Conservation (phyloP, 2,329 filamentous ascomycete species). For the Alternaria conjuncta region DNA sequence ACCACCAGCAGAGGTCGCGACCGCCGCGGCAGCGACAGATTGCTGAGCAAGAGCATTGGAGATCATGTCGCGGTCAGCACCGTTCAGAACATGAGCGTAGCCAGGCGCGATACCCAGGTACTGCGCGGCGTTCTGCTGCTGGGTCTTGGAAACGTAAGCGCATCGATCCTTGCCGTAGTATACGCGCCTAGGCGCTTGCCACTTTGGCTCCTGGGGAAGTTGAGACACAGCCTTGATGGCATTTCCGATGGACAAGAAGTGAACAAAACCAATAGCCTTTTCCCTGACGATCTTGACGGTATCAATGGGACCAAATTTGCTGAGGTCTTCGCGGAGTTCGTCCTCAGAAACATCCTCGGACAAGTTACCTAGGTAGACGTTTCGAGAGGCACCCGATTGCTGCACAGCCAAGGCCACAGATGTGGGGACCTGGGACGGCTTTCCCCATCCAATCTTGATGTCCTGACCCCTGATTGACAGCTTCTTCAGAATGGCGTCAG, state of each 20-base stretch:
- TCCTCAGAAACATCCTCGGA: conserved; percentile 90
- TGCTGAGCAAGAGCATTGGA: conserved; percentile 96
- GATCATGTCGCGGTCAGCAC: conserved; percentile 94
- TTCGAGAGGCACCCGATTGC: conserved; percentile 94
- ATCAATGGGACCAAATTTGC: conserved; percentile 95
- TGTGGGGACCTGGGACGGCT: conserved; percentile 96
- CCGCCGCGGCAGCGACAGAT: conserved; percentile 93
- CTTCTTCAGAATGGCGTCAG: conserved; percentile 99
- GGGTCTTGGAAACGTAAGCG: conserved; percentile 98
- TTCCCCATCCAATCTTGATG: conserved; percentile 99
- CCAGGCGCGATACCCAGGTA: conserved; percentile 96
- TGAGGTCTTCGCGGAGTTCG: conserved; percentile 90
- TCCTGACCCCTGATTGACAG: conserved; percentile 98
- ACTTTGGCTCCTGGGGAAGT: conserved; percentile 93
- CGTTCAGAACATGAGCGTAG: conserved; percentile 94
- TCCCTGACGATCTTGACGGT: conserved; percentile 97
- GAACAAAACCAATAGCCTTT: conserved; percentile 97
- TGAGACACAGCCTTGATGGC: conserved; percentile 98
- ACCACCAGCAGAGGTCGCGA: conserved; percentile 93
- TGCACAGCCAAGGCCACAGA: conserved; percentile 97
- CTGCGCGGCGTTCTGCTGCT: conserved; percentile 98
- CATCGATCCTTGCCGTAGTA: conserved; percentile 99
- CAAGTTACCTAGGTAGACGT: conserved; percentile 94
- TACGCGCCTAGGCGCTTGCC: conserved; percentile 92
- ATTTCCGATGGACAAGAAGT: conserved; percentile 96